Evolutionary conservation across 2,329 filamentous ascomycete genomes (phyloP).

Genomic region (Penicillium hesseltinei): DNA sequence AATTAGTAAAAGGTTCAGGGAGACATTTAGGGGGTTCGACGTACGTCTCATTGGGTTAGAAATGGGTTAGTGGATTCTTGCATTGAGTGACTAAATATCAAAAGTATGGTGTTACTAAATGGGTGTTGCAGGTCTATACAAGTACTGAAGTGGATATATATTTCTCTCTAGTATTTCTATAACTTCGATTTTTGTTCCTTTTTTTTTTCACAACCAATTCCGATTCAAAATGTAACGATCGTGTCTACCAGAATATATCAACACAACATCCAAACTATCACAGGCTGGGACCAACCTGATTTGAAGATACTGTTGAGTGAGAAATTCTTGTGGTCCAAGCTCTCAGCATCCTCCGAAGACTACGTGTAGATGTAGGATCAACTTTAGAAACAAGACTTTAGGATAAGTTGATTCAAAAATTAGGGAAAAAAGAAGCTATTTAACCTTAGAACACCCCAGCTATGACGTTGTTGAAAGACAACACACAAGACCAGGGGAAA

Average conservation of each 20-base stretch:
- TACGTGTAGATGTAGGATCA: background rate
- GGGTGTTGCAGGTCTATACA: too few relatives aligned
- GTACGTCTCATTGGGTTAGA: background rate
- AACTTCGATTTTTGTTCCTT: too few relatives aligned
- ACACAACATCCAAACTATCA: background rate
- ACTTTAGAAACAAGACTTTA: background rate
- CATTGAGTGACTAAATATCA: background rate
- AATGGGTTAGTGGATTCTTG: background rate
- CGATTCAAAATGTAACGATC: background rate
- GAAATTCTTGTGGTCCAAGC: background rate
- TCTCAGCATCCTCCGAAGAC: background rate
- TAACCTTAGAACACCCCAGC: conserved; percentile 7
- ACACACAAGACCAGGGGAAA: conserved; percentile 5
- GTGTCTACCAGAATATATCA: background rate
- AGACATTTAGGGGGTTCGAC: background rate
- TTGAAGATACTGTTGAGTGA: background rate
- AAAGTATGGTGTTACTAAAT: background rate
- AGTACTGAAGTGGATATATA: background rate
- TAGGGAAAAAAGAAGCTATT: background rate
- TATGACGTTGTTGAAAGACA: conserved; percentile 14
- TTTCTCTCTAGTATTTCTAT: background rate
- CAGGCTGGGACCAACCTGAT: background rate
- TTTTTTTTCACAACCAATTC: background rate
- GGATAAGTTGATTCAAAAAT: background rate
- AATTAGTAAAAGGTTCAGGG: background rate